Base-by-base conservation (phyloP, 768 basidiomycete genomes). In the Collybia sordida region DNA sequence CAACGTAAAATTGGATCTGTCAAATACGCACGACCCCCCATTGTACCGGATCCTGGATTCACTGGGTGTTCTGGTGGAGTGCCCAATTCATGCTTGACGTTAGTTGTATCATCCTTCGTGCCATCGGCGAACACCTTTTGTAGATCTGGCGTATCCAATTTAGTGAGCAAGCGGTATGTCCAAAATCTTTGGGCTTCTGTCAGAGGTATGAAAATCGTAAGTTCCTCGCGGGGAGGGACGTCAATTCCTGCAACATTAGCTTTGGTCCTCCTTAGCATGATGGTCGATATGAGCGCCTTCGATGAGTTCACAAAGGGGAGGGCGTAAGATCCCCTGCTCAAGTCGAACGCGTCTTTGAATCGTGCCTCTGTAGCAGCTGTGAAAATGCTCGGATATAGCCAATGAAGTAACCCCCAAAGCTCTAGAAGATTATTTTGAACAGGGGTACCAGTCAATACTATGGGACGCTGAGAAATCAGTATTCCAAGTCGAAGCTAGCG, bases 391-490 rank as follows among this genome's bases (percentile, higher is more conserved):
- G 83, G 82, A 56, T 78, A 79, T 15, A 85, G 68, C 77, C 77
- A 83, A 54, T 75, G 77, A 15, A 84, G 63, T 11, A 83, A 64
- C 19, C 72, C 60, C 83, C 80, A 82, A 14, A 85, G 68, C 59
- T 85, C 83, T 17, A 72, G 62, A 9, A 85, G 62, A 53, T 85
- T 80, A 55, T 85, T 85, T 58, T 89, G 87, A 0, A 90, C 74
- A 0, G 88, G 88, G 0, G 88, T 90, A 19, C 88, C 88, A 0
- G 85, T 87, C 50, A 90, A 68, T 51, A 90, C 82, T 82, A 52
- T 15, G 28, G 17, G 44, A 19, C 15, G 19, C 12, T 42, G 5
- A 37, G 15, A 38, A 31, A 14, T 8, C 2, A 15, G 8, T 31
- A 12, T 3, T 14, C 17, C 15, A 12, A 11, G 28, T 6, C 18